Evolutionary conservation across 2,329 filamentous ascomycete genomes (phyloP).

Genomic region (Chrysosporium keratinophilum): DNA sequence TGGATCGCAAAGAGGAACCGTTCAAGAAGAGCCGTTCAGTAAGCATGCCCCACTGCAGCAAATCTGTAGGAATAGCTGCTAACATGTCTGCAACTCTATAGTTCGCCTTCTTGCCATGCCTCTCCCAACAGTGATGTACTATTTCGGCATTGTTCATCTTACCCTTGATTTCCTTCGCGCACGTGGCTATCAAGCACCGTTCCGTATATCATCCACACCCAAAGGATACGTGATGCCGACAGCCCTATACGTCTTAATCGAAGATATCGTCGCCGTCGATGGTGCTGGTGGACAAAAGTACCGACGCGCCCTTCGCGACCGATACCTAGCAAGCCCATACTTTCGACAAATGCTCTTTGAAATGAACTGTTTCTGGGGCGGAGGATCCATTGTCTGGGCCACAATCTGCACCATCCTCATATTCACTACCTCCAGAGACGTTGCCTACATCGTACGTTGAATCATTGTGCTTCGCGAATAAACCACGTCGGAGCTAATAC

Average conservation of each 20-base stretch:
- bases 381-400: slow-evolving; percentile 41
- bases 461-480: neutral
- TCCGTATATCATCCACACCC: slow-evolving; percentile 53
- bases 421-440: slow-evolving; percentile 39
- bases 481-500: neutral
- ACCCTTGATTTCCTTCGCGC: slow-evolving; percentile 35
- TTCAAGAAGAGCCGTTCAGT: slow-evolving; percentile 34
- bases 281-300: slow-evolving; percentile 49
- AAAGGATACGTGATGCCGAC: slow-evolving; percentile 51
- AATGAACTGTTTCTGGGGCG: slow-evolving; percentile 49
- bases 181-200: slow-evolving; percentile 43
- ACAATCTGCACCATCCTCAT: slow-evolving; percentile 40
- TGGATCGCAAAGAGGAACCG: slow-evolving; percentile 28
- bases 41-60: slow-evolving; percentile 13
- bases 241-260: slow-evolving; percentile 54
- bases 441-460: slow-evolving; percentile 39
- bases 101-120: slow-evolving; percentile 38
- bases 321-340: slow-evolving; percentile 45
- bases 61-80: slow-evolving; percentile 2
- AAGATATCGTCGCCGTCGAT: slow-evolving; percentile 59
- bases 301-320: slow-evolving; percentile 40
- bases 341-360: slow-evolving; percentile 46
- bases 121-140: slow-evolving; percentile 38
- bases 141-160: slow-evolving; percentile 35
- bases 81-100: slow-evolving; percentile 15